Conservation (phyloP, 2,329 filamentous ascomycete species). For the Calonectria pauciramosa region DNA sequence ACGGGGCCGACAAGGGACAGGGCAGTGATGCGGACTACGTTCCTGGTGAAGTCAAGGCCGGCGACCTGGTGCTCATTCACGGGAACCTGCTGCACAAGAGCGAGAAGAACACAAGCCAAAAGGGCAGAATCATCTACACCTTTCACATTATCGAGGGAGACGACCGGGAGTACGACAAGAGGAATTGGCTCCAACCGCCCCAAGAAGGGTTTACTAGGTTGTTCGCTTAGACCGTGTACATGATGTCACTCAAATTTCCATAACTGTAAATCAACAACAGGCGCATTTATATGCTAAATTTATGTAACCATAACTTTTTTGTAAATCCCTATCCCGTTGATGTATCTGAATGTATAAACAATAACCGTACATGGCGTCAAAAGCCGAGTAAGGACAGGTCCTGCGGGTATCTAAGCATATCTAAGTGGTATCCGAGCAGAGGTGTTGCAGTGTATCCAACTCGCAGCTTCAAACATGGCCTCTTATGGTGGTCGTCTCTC, state of each 20-base stretch:
- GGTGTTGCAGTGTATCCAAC: slow-evolving; percentile 43
- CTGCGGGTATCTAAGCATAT: slow-evolving; percentile 41
- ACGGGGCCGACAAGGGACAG: slow-evolving; percentile 58
- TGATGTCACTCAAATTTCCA: not conserved
- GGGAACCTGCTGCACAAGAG: slow-evolving; percentile 97
- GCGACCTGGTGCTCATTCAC: slow-evolving; percentile 92
- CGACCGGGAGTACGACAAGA: slow-evolving; percentile 79
- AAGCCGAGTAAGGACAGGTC: slow-evolving; percentile 27
- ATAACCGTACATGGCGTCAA: slow-evolving; percentile 25
- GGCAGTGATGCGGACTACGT: slow-evolving; percentile 69
- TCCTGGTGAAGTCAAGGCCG: slow-evolving; percentile 89
- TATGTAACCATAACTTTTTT: slow-evolving; percentile 13
- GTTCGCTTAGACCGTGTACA: slow-evolving; percentile 51
- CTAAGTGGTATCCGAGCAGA: slow-evolving; percentile 34
- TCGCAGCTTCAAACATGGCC: slow-evolving; percentile 22
- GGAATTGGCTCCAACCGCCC: slow-evolving; percentile 95
- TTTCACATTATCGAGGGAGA: slow-evolving; percentile 96
- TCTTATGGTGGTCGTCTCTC: slow-evolving; percentile 27
- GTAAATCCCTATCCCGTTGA: slow-evolving; percentile 6
- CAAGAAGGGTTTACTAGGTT: slow-evolving; percentile 82
- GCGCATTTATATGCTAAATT: not conserved
- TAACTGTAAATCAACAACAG: not conserved
- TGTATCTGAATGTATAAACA: slow-evolving; percentile 10
- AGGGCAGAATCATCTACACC: slow-evolving; percentile 95
- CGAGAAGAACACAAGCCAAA: slow-evolving; percentile 88